Evolutionary conservation across 805 yeast genomes (phyloP), one percentile per base, ranked within the genome.

Genomic region (Myxozyma sirexii): DNA sequence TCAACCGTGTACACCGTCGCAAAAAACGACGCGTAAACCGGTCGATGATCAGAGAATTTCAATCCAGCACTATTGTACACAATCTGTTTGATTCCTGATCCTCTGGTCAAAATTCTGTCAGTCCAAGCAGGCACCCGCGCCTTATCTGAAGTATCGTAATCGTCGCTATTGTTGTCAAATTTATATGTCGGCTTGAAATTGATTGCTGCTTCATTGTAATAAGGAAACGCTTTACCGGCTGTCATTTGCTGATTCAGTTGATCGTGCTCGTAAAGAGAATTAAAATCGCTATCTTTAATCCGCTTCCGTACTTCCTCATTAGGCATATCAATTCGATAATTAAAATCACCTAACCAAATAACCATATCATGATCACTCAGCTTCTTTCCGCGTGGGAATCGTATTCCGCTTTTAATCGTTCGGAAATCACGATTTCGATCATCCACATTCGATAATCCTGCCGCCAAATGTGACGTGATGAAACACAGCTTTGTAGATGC

Each of bases 71-170:
- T 84, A 51, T 87, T 82, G 71, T 94, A 94, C 54, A 84, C 84
- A 63, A 84, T 70, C 48, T 90, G 94, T 42, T 77, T 74, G 43
- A 91, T 68, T 17, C 75, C 75, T 3, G 77, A 72, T 39, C 96
- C 90, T 60, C 80, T 78, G 68, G 80, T 86, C 49, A 93, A 75
- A 56, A 90, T 86, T 69, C 99, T 79, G 73, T 93, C 99, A 0
- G 98, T 93, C 97, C 98, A 93, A 0, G 97, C 87, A 0, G 99
- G 99, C 3, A 89, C 85, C 67, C 99, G 80, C 63, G 87, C 93
- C 71, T 93, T 93, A 67, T 93, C 99, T 10, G 96, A 87, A 1
- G 96, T 80, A 72, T 93, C 98, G 71, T 92, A 94, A 19, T 73
- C 76, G 50, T 82, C 80, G 0, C 96, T 86, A 2, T 93, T 94